Conservation (phyloP, 495 filamentous ascomycete genomes). For the Usnea hakonensis region DNA sequence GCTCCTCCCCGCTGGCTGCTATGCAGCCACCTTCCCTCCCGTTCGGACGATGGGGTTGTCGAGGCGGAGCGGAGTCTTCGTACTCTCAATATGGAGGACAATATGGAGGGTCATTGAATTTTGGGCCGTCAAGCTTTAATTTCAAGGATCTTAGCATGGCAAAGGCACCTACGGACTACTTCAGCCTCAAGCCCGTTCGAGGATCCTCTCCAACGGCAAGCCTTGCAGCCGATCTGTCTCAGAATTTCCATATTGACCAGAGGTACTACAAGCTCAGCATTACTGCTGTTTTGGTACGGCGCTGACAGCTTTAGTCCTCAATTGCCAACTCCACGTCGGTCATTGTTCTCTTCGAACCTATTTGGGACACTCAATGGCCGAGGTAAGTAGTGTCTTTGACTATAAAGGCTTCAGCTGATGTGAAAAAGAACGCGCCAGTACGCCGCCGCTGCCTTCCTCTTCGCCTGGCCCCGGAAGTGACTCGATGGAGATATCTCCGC, state of each 20-base stretch:
- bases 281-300: conserved; percentile 18
- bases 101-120: conserved; percentile 44
- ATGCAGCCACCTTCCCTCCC: conserved; percentile 74
- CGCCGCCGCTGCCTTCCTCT: conserved; percentile 74
- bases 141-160: conserved; percentile 67
- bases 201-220: conserved; percentile 87
- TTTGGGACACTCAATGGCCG: conserved; percentile 57
- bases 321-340: conserved; percentile 82
- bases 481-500: conserved; percentile 87
- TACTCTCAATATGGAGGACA: conserved; percentile 42
- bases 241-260: conserved; percentile 91
- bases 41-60: conserved; percentile 46
- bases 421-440: conserved; percentile 61
- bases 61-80: conserved; percentile 44
- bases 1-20: conserved; percentile 87
- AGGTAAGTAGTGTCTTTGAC: conserved; percentile 43
- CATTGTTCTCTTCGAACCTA: conserved; percentile 79
- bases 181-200: conserved; percentile 61
- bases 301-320: conserved; percentile 59
- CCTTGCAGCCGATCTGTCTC: conserved; percentile 85
- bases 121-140: conserved; percentile 60
- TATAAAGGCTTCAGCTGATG: conserved; percentile 22
- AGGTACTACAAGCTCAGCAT: conserved; percentile 49
- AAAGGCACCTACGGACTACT: conserved; percentile 63
- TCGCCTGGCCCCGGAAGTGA: conserved; percentile 72